These are phyloP conservation scores for Colletotrichum sp. DNA, from an alignment of 2,329 filamentous ascomycete species.

Conservation along the genomic window DNA sequence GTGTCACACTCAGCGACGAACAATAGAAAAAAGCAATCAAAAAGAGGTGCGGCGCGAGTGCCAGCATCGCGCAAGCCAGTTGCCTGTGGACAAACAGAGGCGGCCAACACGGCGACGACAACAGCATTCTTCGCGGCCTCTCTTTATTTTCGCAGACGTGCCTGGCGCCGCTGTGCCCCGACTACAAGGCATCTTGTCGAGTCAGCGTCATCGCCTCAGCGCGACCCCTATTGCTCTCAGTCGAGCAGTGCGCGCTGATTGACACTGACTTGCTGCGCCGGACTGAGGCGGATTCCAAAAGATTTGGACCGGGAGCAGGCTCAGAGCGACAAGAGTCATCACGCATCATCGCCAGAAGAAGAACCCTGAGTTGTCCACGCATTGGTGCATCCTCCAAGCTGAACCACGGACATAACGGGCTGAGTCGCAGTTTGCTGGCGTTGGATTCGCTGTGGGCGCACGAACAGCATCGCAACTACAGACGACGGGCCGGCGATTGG, in stretches of 20 bases:
- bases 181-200: not conserved
- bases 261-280: not conserved
- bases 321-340: not conserved
- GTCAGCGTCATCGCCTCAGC: slow-evolving; percentile 5
- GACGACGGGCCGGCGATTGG: slow-evolving; percentile 1
- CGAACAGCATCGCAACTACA: not conserved
- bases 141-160: not conserved
- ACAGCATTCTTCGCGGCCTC: not conserved
- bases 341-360: not conserved
- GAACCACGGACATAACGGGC: not conserved
- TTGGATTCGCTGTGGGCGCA: not conserved
- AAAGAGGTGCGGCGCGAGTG: not conserved
- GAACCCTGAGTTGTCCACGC: not conserved
- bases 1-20: not conserved
- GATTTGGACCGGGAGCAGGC: not conserved
- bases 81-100: not conserved
- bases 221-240: not conserved
- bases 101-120: not conserved
- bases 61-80: not conserved
- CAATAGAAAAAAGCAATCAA: slow-evolving; percentile 6
- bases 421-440: slow-evolving; percentile 1
- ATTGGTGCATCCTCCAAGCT: slow-evolving; percentile 2
- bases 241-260: not conserved
- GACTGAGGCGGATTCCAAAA: not conserved
- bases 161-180: not conserved